Conservation (phyloP, 2,329 filamentous ascomycete genomes). For the Neonectria faginata region DNA sequence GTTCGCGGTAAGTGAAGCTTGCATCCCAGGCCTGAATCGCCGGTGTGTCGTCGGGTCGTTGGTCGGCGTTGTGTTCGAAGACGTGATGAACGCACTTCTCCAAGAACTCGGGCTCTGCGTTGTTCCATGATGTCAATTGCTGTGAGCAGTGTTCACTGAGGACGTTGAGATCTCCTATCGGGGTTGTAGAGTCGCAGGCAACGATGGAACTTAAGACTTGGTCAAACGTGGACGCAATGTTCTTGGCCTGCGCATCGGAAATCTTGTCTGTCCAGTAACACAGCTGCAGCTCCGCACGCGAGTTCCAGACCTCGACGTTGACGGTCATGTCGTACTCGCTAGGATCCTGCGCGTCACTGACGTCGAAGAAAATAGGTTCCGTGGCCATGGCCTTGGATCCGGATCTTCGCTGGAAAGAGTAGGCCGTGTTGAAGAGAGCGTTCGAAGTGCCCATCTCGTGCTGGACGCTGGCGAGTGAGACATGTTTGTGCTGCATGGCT, state of each 20-base stretch:
- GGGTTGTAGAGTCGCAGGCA: neutral
- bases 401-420: conserved; percentile 38
- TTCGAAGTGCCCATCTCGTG: conserved; percentile 9
- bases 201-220: conserved; percentile 30
- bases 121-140: conserved; percentile 45
- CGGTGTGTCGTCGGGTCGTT: conserved; percentile 43
- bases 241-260: conserved; percentile 33
- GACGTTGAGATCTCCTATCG: conserved; percentile 35
- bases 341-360: conserved; percentile 31
- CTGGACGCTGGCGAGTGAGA: conserved; percentile 28
- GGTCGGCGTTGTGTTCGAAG: conserved; percentile 51
- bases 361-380: conserved; percentile 30
- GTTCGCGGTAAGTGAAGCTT: conserved; percentile 50
- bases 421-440: conserved; percentile 39
- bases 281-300: conserved; percentile 32
- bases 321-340: conserved; percentile 41
- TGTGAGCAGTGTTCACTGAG: conserved; percentile 27
- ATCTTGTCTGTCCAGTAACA: conserved; percentile 43
- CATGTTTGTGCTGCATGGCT: conserved; percentile 27
- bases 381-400: conserved; percentile 29
- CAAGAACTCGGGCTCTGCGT: conserved; percentile 18
- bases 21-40: conserved; percentile 62
- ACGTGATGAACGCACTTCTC: conserved; percentile 55
- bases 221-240: conserved; percentile 37
- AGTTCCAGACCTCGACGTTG: conserved; percentile 41